phyloP scores from a whole-genome alignment of 257 asterid genomes.

The Penstemon newberryi region DNA sequence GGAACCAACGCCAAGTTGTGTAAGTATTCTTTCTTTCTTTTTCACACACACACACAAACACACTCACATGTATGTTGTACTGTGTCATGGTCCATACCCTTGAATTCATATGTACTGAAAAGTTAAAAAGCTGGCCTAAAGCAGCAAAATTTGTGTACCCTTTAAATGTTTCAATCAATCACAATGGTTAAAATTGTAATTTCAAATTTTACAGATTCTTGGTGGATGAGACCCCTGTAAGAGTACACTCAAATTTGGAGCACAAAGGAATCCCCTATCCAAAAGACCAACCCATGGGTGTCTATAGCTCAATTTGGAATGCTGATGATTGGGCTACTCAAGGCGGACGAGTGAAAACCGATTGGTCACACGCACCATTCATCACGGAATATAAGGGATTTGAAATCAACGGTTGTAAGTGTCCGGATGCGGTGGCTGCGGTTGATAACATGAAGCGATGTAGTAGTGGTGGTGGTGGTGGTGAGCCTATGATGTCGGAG shows the following conservation, averaged over 20 bases:
- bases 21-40: conserved; percentile 39
- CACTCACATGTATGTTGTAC: too few species aligned
- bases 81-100: too few species aligned
- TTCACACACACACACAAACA: too few species aligned
- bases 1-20: conserved; percentile 88
- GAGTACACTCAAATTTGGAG: conserved; percentile 77
- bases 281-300: conserved; percentile 84
- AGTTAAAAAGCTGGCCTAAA: too few species aligned
- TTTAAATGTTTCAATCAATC: too few species aligned
- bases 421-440: conserved; percentile 47
- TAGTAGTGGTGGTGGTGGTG: conserved; percentile 73
- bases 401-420: conserved; percentile 60
- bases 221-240: conserved; percentile 81
- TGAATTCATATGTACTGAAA: too few species aligned
- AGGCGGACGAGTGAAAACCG: conserved; percentile 83
- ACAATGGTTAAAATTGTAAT: too few species aligned
- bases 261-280: conserved; percentile 79
- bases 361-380: conserved; percentile 87
- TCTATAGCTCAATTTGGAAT: conserved; percentile 87
- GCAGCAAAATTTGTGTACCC: too few species aligned
- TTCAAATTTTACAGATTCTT: conserved; percentile 46
- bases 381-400: conserved; percentile 66
- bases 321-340: conserved; percentile 98
- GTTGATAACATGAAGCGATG: conserved; percentile 49
- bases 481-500: conserved; percentile 64